Evolutionary conservation across 2,329 filamentous ascomycete genomes (phyloP), one percentile per base, ranked within the genome.

Genomic region (Orbilia ellipsospora): DNA sequence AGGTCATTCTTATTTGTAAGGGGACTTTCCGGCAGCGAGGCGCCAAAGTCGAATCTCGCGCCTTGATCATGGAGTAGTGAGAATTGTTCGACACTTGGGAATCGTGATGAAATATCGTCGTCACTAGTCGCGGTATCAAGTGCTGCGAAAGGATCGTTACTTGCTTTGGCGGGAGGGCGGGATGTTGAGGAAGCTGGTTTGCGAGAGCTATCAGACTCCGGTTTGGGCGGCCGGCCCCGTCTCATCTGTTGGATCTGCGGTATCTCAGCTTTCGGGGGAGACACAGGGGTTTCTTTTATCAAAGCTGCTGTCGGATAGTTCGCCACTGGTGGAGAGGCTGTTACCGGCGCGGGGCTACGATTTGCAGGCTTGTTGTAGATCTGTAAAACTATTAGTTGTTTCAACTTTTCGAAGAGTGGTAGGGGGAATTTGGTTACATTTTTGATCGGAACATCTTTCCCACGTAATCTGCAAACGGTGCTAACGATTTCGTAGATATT

Each of bases 231-330:
- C 76, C 93, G 87, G 2, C 95, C 95, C 83, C 95, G 88, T 75
- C 95, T 88, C 95, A 98, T 98, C 0, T 94, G 95, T 44, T 92
- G 90, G 77, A 99, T 93, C 23, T 97, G 93, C 7, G 95, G 95
- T 65, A 98, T 89, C 7, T 87, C 85, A 78, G 90, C 88, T 64
- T 91, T 88, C 78, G 91, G 87, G 67, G 91, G 88, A 26, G 88
- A 84, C 1, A 90, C 89, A n/a, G 91, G 89, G 4, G 92, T 88
- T 80, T 94, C 94, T 15, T 93, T 90, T 10, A 94, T 90, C 7
- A 94, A 93, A 36, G 96, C 89, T 36, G 89, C 85, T 4, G 90
- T 88, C 31, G 88, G 84, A 16, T 88, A 83, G 56, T 85, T 82
- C 51, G 85, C 80, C 69, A 87, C 85, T 5, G 85, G 83, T 6